Conservation (phyloP, 495 filamentous ascomycete species). For the Xylaria cubensis region DNA sequence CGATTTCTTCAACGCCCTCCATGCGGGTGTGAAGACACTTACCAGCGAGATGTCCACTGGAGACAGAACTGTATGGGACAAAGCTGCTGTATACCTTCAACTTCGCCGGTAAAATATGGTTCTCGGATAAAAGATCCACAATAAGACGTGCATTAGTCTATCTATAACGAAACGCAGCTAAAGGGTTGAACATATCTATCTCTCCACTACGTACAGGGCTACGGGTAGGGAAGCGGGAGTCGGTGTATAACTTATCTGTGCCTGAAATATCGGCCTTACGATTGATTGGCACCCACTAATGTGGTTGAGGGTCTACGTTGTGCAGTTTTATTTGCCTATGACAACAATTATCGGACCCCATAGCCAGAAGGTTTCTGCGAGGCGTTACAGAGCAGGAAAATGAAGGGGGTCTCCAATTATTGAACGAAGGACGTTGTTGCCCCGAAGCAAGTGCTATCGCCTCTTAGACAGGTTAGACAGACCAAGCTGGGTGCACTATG, state of each 20-base stretch:
- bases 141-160: background rate
- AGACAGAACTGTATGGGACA: constrained; percentile 67
- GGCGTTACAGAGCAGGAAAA: constrained; percentile 18
- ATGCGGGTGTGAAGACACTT: constrained; percentile 69
- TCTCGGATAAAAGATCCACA: constrained; percentile 9
- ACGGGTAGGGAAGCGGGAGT: background rate
- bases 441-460: background rate
- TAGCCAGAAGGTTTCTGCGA: constrained; percentile 3
- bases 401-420: background rate
- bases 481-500: background rate
- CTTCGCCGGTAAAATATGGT: constrained; percentile 34
- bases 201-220: background rate
- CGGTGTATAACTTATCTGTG: background rate
- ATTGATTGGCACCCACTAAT: background rate
- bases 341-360: constrained; percentile 3
- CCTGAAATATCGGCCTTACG: background rate
- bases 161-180: background rate
- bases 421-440: background rate
- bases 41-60: constrained; percentile 61
- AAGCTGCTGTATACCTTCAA: constrained; percentile 69
- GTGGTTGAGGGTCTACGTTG: background rate
- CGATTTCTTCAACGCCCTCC: constrained; percentile 82
- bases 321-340: background rate
- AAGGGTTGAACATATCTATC: constrained; percentile 9
- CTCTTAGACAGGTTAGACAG: constrained; percentile 1